Evolutionary conservation across 176 grass and related monocot genomes (phyloP), one percentile per base, ranked within the genome.

Genomic region (Eleusine indica): DNA sequence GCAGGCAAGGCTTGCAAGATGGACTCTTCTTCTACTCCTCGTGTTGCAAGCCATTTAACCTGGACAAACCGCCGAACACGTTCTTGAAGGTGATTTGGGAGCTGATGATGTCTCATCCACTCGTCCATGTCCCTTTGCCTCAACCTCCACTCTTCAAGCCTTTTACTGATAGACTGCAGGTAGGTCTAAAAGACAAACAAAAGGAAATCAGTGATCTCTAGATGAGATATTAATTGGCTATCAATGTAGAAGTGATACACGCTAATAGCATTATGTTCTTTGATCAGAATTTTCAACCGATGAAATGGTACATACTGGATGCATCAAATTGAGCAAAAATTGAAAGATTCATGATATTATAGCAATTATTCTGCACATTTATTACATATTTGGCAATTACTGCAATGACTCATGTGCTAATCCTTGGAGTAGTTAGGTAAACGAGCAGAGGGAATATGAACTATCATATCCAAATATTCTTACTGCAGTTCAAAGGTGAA

Each of bases 81-180:
- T 42, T 94, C 90, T 54, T 97, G 92, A 48, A 97, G 82, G 35
- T 92, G 18, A 11, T 65, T 51, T 21, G 92, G 94, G 42, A 97
- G 87, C 17, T 94, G 94, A 79, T 92, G 94, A 79, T 97, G 94
- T 38, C 83, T 81, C 94, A 97, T 97, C 94, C 94, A 97, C 73
- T 97, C 94, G 25, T 94, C 94, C 68, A 89, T 90, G 83, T 97
- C 94, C 58, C 94, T 89, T 82, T 90, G 89, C 54, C 87, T 82
- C 76, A 97, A 42, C 66, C 94, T 87, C 91, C 89, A 97, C 76
- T 96, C 93, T 80, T 96, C 93, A 18, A 92, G 88, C 80, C 91
- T 88, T 88, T 91, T 96, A 87, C 88, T 96, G 30, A 93, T 74
- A 79, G 93, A 96, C 11, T 93, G 93, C 46, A 96, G 54, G 72